These are phyloP conservation scores for Hypoxylon sp. DNA, from an alignment of 2,329 filamentous ascomycete genomes.

Conservation along the genomic window DNA sequence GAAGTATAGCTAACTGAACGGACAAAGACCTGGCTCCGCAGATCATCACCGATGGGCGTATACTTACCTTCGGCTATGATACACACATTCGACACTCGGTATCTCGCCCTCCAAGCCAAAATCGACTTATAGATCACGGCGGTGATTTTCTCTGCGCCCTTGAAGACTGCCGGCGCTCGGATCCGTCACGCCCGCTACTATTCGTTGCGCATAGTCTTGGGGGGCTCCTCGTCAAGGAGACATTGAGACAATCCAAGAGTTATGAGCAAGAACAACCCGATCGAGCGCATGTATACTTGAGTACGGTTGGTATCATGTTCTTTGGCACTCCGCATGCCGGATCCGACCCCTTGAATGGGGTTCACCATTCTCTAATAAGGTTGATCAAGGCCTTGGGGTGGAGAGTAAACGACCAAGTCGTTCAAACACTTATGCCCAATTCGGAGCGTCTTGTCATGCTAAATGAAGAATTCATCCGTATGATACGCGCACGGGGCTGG, in stretches of 20 bases:
- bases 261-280: constrained; percentile 22
- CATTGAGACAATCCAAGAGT: constrained; percentile 23
- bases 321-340: constrained; percentile 53
- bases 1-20: background rate
- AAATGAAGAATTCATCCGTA: constrained; percentile 48
- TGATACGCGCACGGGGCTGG: constrained; percentile 49
- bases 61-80: constrained; percentile 51
- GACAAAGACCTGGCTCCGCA: constrained; percentile 38
- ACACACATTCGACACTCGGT: constrained; percentile 46
- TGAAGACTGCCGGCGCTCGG: constrained; percentile 46
- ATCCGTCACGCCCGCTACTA: constrained; percentile 44
- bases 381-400: constrained; percentile 38
- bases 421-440: constrained; percentile 50
- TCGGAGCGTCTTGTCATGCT: constrained; percentile 51
- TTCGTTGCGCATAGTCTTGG: constrained; percentile 53
- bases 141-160: constrained; percentile 51
- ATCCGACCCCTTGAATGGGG: constrained; percentile 40
- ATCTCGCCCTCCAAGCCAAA: constrained; percentile 43
- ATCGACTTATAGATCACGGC: constrained; percentile 51
- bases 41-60: constrained; percentile 41
- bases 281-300: constrained; percentile 37
- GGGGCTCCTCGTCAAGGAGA: constrained; percentile 51
- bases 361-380: constrained; percentile 40
- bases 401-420: constrained; percentile 51
- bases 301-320: constrained; percentile 49